Base-by-base conservation (phyloP, 148 eudicot species). In the Vaccinium vitisidaea region DNA sequence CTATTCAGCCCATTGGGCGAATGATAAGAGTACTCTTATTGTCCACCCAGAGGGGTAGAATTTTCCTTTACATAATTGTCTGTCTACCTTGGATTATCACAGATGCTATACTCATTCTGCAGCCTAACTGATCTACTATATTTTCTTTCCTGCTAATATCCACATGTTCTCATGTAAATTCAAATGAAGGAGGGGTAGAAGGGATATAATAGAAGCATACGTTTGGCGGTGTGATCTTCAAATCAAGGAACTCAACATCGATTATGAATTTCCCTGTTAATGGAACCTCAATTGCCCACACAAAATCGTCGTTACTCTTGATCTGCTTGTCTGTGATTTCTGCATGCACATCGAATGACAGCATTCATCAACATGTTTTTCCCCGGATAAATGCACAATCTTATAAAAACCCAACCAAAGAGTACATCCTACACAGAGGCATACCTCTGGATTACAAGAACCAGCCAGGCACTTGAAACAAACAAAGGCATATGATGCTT, bases 221-320 rank as follows among this genome's bases (percentile, higher is more conserved):
- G 70, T 91, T 84, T 70, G 91, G 88, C 53, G 93, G 85, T 54
- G 89, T 73, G 52, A 82, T 90, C 88, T 95, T 95, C 75, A 95
- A 85, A 91, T 95, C 98, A 80, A 94, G 90, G 88, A 95, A 95
- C 86, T 95, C 98, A 75, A 95, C 90, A 79, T 95, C 98, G 80
- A 95, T 92, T 82, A 95, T 92, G 88, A 94, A 90, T 84, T 90
- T 95, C 19, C 93, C 96, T 1, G 92, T 88, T 39, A 92, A 86
- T 25, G 95, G 98, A 87, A 92, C 92, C 86, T 94, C 95, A 70
- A 95, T 83, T 32, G 93, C 87, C 98, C 98, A 95, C 81, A 93
- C 92, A 46, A 95, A 95, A 84, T 92, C 96, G 80, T 95, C 96
- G 88, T 76, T 90, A 74, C 27, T 89, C 92, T 93, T 95, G 50